Percentiles rank a stretch among this genome's conserved stretches.
Evolutionary conservation across 176 grass and related monocot genomes (phyloP).

Genomic region (Avena eriantha): DNA sequence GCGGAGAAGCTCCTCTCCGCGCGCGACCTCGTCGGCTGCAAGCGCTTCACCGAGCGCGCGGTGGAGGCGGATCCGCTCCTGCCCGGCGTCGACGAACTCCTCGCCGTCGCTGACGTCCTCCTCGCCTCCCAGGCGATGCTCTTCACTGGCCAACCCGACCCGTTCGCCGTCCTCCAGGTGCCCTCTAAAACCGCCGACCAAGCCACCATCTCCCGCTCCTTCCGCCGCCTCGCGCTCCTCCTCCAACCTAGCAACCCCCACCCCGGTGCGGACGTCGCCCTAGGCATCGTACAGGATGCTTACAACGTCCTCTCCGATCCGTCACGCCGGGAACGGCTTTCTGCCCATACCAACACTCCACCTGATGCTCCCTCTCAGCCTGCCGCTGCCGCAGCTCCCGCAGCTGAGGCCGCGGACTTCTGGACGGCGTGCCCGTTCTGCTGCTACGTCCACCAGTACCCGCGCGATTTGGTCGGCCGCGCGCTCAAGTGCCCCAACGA

Average conservation of each 20-base stretch:
- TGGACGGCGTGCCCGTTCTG: conserved; percentile 91
- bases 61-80: conserved; percentile 87
- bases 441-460: conserved; percentile 81
- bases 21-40: conserved; percentile 87
- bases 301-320: conserved; percentile 57
- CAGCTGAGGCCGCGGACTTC: conserved; percentile 42
- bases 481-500: conserved; percentile 79
- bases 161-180: conserved; percentile 68
- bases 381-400: conserved; percentile 15
- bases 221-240: conserved; percentile 67
- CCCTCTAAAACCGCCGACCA: conserved; percentile 41
- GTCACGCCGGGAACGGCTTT: conserved; percentile 32
- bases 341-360: background rate
- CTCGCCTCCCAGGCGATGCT: conserved; percentile 74
- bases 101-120: conserved; percentile 89
- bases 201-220: conserved; percentile 47
- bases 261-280: conserved; percentile 53
- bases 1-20: conserved; percentile 77
- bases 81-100: conserved; percentile 84
- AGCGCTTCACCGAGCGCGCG: conserved; percentile 90
- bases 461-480: conserved; percentile 53
- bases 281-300: conserved; percentile 59
- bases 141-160: conserved; percentile 46
- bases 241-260: conserved; percentile 49
- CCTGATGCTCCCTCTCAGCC: conserved; percentile 15